Evolutionary conservation across 331 rosid genomes (phyloP), one percentile per base, ranked within the genome.

Genomic region (Dryas integrifolia): DNA sequence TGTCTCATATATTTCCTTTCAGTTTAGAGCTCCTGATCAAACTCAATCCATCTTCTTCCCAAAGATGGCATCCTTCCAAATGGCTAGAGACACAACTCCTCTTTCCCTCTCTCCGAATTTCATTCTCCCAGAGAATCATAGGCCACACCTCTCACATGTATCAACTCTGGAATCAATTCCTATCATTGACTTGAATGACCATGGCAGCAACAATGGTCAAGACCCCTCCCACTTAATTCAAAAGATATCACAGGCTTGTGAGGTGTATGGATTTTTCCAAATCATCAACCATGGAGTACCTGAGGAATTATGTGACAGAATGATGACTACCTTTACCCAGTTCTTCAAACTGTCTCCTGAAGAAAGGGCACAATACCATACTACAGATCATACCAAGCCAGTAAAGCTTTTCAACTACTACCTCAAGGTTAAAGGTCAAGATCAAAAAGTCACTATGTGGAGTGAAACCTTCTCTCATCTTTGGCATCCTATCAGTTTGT

Each of bases 211-310:
- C 44, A 46, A 52, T 41, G 45, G 52, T 30, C 46, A 1, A 24
- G 50, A 44, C 10, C 40, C 40, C 16, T 69, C 72, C 67, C 15
- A 58, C 62, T 38, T 82, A 9, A 61, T 84, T 75, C 73, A 64
- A 47, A 79, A 78, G 39, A 76, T 85, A 45, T 72, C 88, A 67
- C 65, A 76, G 60, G 88, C 90, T 58, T 86, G 87, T 74, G 82
- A 84, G 46, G 84, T 76, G 16, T 84, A 67, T 59, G 90, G 86
- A 12, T 84, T 86, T 83, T 84, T 84, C 60, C 87, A 73, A 59
- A 49, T 86, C 65, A 84, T 80, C 58, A 82, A 84, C 75, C 93
- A 86, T 46, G 89, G 87, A 49, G 76, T 82, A 58, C 82, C 90
- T 30, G 18, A 80, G 45, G 69, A 76, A 4, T 21, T 84, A 50